Evolutionary conservation across 768 basidiomycete genomes (phyloP), one percentile per base, ranked within the genome.

Genomic region (Kwoniella mangroviensis): DNA sequence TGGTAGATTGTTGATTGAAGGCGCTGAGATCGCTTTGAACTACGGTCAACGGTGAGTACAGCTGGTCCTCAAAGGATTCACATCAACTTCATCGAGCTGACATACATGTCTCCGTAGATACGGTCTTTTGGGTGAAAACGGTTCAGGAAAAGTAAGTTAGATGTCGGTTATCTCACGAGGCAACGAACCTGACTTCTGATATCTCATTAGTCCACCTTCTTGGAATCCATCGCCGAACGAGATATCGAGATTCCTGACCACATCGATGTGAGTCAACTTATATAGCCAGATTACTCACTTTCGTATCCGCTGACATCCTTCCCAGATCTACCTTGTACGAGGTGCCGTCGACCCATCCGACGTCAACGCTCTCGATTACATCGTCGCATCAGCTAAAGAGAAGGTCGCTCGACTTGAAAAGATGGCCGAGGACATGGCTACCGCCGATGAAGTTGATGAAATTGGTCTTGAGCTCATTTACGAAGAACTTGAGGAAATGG

Each of bases 341-440:
- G 95, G 96, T 71, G 96, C 98, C 82, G 96, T 93, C 1, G 96
- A 98, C 77, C 96, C 96, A 0, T 91, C 93, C 15, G 92, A 97
- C 1, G 88, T 92, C 74, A 98, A 96, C 81, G 97, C 96, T n/a
- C 85, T 98, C 69, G 96, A 98, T 81, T 99, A 92, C 86, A 98
- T 98, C 85, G 87, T 98, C 80, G 88, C 89, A 26, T 96, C 93
- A 12, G 96, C 97, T 42, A 91, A 87, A 80, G 90, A 89, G 72
- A 98, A 98, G 85, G 96, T 98, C 34, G 93, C 93, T 24, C 89
- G 89, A 70, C 89, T 99, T 69, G 96, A 99, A 84, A 89, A 90
- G 73, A 89, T 91, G 80, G 96, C 98, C 80, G 96, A 99, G 83
- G 92, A 96, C 64, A 87, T 98, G 60, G 93, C 93, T 28, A 75